Conservation (phyloP, 352 stramenopile genomes). For the Phytopythium kandeliae region DNA sequence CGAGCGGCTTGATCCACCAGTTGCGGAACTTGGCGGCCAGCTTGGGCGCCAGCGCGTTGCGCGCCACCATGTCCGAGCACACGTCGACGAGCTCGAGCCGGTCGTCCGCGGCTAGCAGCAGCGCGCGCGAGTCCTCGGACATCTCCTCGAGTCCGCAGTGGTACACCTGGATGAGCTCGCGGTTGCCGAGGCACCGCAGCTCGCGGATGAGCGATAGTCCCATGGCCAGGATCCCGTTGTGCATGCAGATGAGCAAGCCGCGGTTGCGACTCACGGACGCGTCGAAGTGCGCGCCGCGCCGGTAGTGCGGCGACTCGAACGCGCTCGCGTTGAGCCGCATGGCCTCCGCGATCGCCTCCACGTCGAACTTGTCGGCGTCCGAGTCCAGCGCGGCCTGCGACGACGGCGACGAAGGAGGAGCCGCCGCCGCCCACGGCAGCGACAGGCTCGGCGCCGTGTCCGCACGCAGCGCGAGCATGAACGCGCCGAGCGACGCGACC, state of each 20-base stretch:
- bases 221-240: conserved; percentile 21
- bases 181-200: conserved; percentile 24
- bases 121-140: conserved; percentile 8
- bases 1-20: conserved; percentile 25
- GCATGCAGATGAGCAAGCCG: conserved; percentile 25
- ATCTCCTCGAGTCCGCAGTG: conserved; percentile 21
- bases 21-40: conserved; percentile 9
- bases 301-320: no score
- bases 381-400: no score
- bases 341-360: no score
- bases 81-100: conserved; percentile 19
- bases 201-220: conserved; percentile 32
- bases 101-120: conserved; percentile 7
- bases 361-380: no score
- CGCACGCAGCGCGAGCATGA: no score
- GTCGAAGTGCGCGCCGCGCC: no score
- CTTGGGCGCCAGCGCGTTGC: not conserved
- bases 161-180: conserved; percentile 26
- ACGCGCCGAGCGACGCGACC: no score
- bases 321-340: no score
- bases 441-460: no score
- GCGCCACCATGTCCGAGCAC: conserved; percentile 9
- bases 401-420: no score
- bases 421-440: no score
- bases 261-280: conserved; percentile 3